phyloP scores from a whole-genome alignment of 345 rosid genomes.

The Acer campestre region DNA sequence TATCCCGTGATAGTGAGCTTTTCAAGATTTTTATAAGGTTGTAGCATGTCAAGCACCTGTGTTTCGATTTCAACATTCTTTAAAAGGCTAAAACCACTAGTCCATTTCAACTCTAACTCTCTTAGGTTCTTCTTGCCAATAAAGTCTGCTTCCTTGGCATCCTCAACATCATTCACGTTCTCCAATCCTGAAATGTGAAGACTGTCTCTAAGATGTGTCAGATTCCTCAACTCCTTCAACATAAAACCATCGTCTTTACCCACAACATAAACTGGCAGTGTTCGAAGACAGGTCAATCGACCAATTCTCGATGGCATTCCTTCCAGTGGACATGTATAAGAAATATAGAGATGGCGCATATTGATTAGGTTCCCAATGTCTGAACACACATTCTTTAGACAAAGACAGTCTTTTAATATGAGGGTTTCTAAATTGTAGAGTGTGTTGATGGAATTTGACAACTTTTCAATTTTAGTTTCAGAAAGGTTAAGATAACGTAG shows the following conservation, averaged over 20 bases:
- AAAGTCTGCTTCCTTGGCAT: constrained; percentile 31
- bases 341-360: not conserved
- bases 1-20: constrained; percentile 34
- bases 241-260: not conserved
- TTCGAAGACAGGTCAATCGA: not conserved
- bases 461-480: not conserved
- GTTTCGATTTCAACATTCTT: not conserved
- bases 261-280: not conserved
- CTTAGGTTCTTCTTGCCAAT: constrained; percentile 34
- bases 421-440: constrained; percentile 17
- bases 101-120: constrained; percentile 36
- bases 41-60: constrained; percentile 35
- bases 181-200: constrained; percentile 2
- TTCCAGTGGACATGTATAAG: not conserved
- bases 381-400: not conserved
- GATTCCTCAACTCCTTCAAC: constrained; percentile 5
- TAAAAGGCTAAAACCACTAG: not conserved
- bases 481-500: constrained; percentile 14
- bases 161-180: constrained; percentile 6
- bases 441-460: not conserved
- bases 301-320: constrained; percentile 10
- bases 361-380: constrained; percentile 16
- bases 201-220: not conserved
- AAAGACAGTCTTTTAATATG: not conserved
- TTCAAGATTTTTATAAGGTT: constrained; percentile 40